Evolutionary conservation across 78 protist genomes (phyloP).

Genomic region (Anaeramoeba ignava): DNA sequence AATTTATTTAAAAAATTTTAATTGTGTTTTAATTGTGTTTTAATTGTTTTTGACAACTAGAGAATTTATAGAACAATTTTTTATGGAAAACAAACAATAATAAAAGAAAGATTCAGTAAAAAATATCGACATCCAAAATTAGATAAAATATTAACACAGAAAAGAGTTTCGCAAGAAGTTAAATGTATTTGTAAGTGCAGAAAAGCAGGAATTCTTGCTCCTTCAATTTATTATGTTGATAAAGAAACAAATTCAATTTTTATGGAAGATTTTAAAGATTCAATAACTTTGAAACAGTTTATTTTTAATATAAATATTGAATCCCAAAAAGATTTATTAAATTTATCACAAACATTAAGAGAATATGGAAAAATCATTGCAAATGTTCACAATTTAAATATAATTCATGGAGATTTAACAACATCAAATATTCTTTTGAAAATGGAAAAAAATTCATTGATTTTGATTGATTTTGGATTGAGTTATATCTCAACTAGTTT

Average conservation of each 20-base stretch:
- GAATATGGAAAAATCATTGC: background rate
- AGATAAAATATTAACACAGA: background rate
- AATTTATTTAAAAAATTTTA: too few relatives aligned
- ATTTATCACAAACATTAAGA: background rate
- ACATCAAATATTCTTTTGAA: background rate
- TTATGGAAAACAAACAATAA: background rate
- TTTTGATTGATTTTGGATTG: conserved; percentile 1
- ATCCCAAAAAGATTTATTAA: too few relatives aligned
- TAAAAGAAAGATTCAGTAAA: background rate
- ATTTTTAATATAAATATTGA: too few relatives aligned
- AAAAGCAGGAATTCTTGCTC: background rate
- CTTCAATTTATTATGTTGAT: background rate
- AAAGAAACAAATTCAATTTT: background rate
- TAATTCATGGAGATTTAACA: background rate
- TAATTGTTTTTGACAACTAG: too few relatives aligned
- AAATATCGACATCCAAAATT: background rate
- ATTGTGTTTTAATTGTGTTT: too few relatives aligned
- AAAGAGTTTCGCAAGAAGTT: background rate
- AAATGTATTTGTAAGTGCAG: background rate
- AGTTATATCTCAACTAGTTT: background rate
- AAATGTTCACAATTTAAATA: background rate
- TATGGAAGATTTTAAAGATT: background rate
- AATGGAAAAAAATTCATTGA: background rate
- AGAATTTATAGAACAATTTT: background rate
- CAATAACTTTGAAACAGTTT: background rate